These are phyloP conservation scores for Pleoardoris graminearum DNA, from an alignment of 2,329 filamentous ascomycete genomes.

Conservation along the genomic window DNA sequence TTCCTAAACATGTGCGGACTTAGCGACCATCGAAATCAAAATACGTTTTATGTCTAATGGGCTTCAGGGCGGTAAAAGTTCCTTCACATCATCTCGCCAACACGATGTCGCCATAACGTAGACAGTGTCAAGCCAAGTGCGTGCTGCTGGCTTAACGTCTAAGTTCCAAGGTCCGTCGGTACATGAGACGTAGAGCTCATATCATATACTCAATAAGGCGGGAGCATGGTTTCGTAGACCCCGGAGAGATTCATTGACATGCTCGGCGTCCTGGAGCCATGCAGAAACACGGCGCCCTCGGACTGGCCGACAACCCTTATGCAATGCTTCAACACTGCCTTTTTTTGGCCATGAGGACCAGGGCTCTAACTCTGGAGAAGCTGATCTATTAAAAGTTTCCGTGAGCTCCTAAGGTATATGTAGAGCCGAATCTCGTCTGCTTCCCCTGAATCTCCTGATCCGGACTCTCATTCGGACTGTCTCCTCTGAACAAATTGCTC, in stretches of 20 bases:
- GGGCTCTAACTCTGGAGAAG: not conserved
- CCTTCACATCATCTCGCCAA: too few species aligned
- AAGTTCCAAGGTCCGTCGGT: too few species aligned
- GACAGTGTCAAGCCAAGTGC: too few species aligned
- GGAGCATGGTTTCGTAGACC: not conserved
- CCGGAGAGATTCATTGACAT: not conserved
- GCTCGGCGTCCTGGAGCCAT: not conserved
- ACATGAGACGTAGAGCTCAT: not conserved
- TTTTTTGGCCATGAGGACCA: not conserved
- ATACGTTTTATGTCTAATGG: too few species aligned
- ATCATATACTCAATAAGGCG: not conserved
- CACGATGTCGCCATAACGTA: too few species aligned
- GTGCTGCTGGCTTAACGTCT: too few species aligned
- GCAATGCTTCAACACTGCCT: not conserved
- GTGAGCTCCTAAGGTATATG: not conserved
- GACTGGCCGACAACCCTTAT: not conserved
- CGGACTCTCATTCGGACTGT: not conserved
- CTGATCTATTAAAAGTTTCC: not conserved
- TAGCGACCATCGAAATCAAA: too few species aligned
- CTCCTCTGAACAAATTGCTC: not conserved
- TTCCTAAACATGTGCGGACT: too few species aligned
- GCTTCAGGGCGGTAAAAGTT: too few species aligned
- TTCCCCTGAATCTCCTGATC: not conserved
- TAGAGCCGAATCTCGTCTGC: not conserved
- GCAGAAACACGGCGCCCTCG: too few species aligned